phyloP scores from a whole-genome alignment of 176 grass and related monocot genomes.

The Oryza punctata region DNA sequence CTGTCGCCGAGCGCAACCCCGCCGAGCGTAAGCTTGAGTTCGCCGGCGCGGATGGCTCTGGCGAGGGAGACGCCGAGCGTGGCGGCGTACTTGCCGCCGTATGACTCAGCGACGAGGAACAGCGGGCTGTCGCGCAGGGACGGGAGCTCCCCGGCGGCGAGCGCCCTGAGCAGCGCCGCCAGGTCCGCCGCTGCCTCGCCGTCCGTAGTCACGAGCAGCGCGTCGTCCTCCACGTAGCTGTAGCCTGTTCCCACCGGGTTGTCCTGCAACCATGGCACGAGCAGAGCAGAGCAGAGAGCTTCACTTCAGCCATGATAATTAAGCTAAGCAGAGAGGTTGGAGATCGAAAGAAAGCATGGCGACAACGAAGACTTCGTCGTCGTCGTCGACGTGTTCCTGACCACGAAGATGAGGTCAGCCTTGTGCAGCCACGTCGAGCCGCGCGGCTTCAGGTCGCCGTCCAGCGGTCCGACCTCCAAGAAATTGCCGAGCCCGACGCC shows the following conservation, averaged over 20 bases:
- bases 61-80: conserved; percentile 55
- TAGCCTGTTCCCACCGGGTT: conserved; percentile 87
- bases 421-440: conserved; percentile 79
- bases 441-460: conserved; percentile 55
- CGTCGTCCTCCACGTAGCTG: conserved; percentile 74
- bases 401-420: conserved; percentile 87
- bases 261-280: conserved; percentile 48
- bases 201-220: conserved; percentile 70
- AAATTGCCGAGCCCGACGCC: conserved; percentile 77
- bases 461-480: conserved; percentile 71
- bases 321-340: neutral
- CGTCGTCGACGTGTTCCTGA: conserved; percentile 12
- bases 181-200: conserved; percentile 61
- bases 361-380: neutral
- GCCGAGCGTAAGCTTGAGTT: conserved; percentile 67
- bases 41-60: conserved; percentile 49
- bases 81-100: conserved; percentile 83
- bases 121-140: conserved; percentile 55
- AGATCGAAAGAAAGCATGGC: neutral
- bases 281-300: neutral
- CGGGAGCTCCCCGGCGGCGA: conserved; percentile 41
- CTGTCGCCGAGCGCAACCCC: conserved; percentile 86
- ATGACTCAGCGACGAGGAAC: conserved; percentile 83
- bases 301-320: neutral
- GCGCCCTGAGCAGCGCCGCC: conserved; percentile 59